Evolutionary conservation across 2,329 filamentous ascomycete species (phyloP).

Genomic region (Periglandula ipomoeae): DNA sequence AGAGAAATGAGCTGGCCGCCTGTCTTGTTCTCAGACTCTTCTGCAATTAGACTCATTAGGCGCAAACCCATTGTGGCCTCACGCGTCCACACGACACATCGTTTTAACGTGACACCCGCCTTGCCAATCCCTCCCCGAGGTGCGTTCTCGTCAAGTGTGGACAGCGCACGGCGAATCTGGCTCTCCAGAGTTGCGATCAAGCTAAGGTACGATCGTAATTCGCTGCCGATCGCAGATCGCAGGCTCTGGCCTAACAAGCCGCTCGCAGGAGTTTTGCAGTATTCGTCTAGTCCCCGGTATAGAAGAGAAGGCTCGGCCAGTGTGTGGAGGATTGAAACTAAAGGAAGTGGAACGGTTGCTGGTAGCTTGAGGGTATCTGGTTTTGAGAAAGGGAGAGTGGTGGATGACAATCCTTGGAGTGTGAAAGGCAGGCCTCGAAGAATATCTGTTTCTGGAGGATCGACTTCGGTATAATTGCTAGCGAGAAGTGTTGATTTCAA

Average conservation of each 20-base stretch:
- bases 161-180: conserved; percentile 77
- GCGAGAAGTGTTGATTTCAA: conserved; percentile 49
- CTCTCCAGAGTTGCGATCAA: conserved; percentile 87
- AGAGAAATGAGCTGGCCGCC: conserved; percentile 89
- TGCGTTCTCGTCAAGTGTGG: conserved; percentile 59
- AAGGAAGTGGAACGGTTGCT: conserved; percentile 66
- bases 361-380: conserved; percentile 67
- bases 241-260: conserved; percentile 90
- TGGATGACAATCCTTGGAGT: conserved; percentile 82
- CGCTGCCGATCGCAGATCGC: conserved; percentile 72
- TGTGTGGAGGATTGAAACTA: conserved; percentile 79
- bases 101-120: conserved; percentile 84
- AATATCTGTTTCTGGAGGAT: conserved; percentile 56
- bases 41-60: conserved; percentile 87
- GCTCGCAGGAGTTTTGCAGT: conserved; percentile 71
- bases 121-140: conserved; percentile 68
- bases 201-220: conserved; percentile 81
- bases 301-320: conserved; percentile 90
- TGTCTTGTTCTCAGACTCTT: conserved; percentile 73
- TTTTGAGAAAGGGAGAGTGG: conserved; percentile 67
- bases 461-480: conserved; percentile 45
- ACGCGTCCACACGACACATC: conserved; percentile 94
- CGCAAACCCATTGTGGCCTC: conserved; percentile 94
- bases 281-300: conserved; percentile 70
- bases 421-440: conserved; percentile 84